A percentile compares a stretch with the other conserved stretches of the same genome.
Conservation (phyloP, 164 flowering plant species). For the Kingdonia uniflora region DNA sequence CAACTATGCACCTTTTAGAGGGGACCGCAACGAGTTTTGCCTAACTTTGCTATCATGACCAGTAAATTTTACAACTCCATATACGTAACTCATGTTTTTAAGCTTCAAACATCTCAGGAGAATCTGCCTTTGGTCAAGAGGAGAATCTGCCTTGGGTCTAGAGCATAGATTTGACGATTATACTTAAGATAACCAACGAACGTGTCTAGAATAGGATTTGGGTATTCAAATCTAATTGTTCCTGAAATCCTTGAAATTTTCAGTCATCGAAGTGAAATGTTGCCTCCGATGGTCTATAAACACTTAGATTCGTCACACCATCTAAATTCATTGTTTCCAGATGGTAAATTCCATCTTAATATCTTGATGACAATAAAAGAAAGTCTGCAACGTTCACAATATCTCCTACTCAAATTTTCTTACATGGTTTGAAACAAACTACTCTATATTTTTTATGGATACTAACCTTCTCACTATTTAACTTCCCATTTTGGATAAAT, state of each 20-base stretch:
- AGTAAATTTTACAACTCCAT: slow-evolving; percentile 77
- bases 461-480: slow-evolving; percentile 52
- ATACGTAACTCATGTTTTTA: slow-evolving; percentile 58
- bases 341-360: slow-evolving; percentile 86
- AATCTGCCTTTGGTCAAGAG: too few species aligned
- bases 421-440: slow-evolving; percentile 54
- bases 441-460: slow-evolving; percentile 52
- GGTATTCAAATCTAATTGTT: slow-evolving; percentile 69
- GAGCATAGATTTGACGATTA: slow-evolving; percentile 48
- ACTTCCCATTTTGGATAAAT: slow-evolving; percentile 80
- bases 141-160: slow-evolving; percentile 67
- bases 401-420: slow-evolving; percentile 66
- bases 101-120: slow-evolving; percentile 88
- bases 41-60: slow-evolving; percentile 86
- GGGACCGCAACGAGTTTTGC: slow-evolving; percentile 77
- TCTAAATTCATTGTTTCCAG: slow-evolving; percentile 96
- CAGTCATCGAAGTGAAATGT: slow-evolving; percentile 46
- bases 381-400: slow-evolving; percentile 80
- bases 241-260: slow-evolving; percentile 53
- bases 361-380: slow-evolving; percentile 68
- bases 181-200: slow-evolving; percentile 79
- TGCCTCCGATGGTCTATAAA: slow-evolving; percentile 62
- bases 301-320: slow-evolving; percentile 87
- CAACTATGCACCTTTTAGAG: slow-evolving; percentile 78
- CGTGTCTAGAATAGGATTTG: slow-evolving; percentile 74